Percentiles rank a stretch among this genome's conserved stretches.
phyloP scores from a whole-genome alignment of 768 basidiomycete genomes.

The Lanmaoa pseudosensibilis region DNA sequence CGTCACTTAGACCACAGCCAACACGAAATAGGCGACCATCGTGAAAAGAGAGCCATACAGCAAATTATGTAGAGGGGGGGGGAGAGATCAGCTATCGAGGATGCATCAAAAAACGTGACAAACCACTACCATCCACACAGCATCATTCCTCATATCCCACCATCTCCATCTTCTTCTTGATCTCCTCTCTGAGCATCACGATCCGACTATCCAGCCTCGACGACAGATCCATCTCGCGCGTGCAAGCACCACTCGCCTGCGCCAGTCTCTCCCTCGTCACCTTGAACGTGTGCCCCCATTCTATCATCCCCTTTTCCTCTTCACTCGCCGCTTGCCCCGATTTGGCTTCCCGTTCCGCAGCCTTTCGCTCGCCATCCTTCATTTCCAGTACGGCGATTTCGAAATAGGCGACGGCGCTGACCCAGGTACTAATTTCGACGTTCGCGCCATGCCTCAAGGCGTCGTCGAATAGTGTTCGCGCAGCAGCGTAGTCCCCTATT shows the following conservation, averaged over 20 bases:
- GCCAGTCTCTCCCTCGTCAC: slow-evolving; percentile 52
- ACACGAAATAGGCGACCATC: too few relatives aligned
- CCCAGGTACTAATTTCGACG: slow-evolving; percentile 62
- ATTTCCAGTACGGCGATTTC: slow-evolving; percentile 73
- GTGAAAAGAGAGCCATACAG: too few relatives aligned
- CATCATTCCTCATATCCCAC: slow-evolving; percentile 24
- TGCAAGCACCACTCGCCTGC: slow-evolving; percentile 44
- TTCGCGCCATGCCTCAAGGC: slow-evolving; percentile 43
- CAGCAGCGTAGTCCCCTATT: slow-evolving; percentile 41
- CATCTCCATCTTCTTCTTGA: slow-evolving; percentile 58
- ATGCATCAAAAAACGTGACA: not conserved
- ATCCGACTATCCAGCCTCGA: slow-evolving; percentile 70
- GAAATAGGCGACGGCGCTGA: slow-evolving; percentile 63
- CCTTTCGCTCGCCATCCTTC: slow-evolving; percentile 51
- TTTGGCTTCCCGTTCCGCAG: slow-evolving; percentile 33
- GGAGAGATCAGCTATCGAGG: not conserved
- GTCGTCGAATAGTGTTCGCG: slow-evolving; percentile 53
- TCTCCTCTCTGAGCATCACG: slow-evolving; percentile 69
- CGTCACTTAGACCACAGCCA: too few relatives aligned
- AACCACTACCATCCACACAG: not conserved
- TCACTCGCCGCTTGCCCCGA: not conserved
- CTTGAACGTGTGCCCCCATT: slow-evolving; percentile 52
- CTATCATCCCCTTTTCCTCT: slow-evolving; percentile 12
- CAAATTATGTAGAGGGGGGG: too few relatives aligned
- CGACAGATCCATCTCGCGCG: slow-evolving; percentile 59